phyloP scores from a whole-genome alignment of 192 early-diverging fungal genomes.

The Backusella morwellensis region DNA sequence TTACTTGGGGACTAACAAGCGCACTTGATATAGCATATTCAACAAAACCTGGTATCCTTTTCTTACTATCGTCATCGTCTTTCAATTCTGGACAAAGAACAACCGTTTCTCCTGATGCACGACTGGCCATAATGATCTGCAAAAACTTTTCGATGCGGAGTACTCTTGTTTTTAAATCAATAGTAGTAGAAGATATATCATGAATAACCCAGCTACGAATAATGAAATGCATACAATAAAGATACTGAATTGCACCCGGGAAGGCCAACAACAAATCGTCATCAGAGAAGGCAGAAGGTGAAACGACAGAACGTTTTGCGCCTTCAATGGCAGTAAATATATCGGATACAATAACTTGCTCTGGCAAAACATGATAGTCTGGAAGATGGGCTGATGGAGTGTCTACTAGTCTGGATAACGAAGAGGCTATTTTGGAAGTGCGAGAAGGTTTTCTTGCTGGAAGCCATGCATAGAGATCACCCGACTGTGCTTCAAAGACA shows the following conservation, averaged over 20 bases:
- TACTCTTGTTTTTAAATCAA: slow-evolving; percentile 51
- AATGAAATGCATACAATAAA: slow-evolving; percentile 63
- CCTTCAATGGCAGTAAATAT: slow-evolving; percentile 62
- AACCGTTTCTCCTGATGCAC: slow-evolving; percentile 19
- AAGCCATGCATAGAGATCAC: slow-evolving; percentile 45
- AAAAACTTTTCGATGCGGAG: slow-evolving; percentile 60
- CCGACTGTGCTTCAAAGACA: slow-evolving; percentile 45
- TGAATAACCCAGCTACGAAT: slow-evolving; percentile 69
- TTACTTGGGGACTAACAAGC: slow-evolving; percentile 67
- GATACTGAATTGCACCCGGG: slow-evolving; percentile 62
- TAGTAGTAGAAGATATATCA: slow-evolving; percentile 49
- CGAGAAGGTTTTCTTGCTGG: slow-evolving; percentile 32
- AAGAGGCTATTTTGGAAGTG: slow-evolving; percentile 5
- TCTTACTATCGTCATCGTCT: not conserved
- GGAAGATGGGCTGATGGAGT: not conserved
- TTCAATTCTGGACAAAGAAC: not conserved
- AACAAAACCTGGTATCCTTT: slow-evolving; percentile 63
- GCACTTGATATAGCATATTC: slow-evolving; percentile 68
- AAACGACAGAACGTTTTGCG: slow-evolving; percentile 45
- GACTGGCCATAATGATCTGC: slow-evolving; percentile 55
- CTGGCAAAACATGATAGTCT: slow-evolving; percentile 36
- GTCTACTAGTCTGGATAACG: slow-evolving; percentile 13
- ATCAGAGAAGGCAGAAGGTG: slow-evolving; percentile 46
- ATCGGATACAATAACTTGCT: slow-evolving; percentile 62
- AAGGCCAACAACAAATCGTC: slow-evolving; percentile 55